Conservation (phyloP, 495 filamentous ascomycete species). For the Glutinoglossum americanum region DNA sequence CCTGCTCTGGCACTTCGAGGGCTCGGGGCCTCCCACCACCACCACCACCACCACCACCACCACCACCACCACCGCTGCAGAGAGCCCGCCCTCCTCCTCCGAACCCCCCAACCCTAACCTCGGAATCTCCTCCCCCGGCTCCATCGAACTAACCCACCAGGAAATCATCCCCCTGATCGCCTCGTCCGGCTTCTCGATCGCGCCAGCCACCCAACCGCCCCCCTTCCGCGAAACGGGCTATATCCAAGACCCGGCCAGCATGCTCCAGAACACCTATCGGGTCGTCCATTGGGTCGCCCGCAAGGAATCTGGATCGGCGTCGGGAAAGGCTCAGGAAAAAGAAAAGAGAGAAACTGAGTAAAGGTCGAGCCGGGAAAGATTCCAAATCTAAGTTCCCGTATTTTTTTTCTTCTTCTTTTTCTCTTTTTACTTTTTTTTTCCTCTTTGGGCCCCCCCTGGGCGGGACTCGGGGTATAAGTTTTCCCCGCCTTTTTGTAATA, state of each 20-base stretch:
- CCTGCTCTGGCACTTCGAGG: slow-evolving; percentile 67
- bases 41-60: not conserved
- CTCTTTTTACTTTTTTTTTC: no score
- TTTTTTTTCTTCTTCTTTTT: no score
- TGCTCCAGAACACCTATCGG: slow-evolving; percentile 62
- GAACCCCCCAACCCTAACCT: not conserved
- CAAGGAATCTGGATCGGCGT: slow-evolving; percentile 20
- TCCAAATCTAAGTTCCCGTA: no score
- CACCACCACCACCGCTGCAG: no score
- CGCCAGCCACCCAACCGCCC: slow-evolving; percentile 15
- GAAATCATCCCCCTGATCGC: slow-evolving; percentile 62
- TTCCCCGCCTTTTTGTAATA: no score
- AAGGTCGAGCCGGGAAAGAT: no score
- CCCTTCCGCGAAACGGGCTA: slow-evolving; percentile 37
- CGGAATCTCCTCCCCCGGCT: slow-evolving; percentile 58
- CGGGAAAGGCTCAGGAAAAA: no score
- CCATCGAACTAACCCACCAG: slow-evolving; percentile 69
- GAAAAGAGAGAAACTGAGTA: no score
- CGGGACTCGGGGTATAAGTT: no score
- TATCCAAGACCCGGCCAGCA: slow-evolving; percentile 60
- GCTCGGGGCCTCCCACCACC: not conserved
- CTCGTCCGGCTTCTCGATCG: slow-evolving; percentile 54
- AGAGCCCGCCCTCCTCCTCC: no score
- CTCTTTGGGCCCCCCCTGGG: no score
- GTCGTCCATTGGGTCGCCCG: slow-evolving; percentile 70